phyloP scores from a whole-genome alignment of 2,329 filamentous ascomycete species.

The Emergomyces pasteurianus region DNA sequence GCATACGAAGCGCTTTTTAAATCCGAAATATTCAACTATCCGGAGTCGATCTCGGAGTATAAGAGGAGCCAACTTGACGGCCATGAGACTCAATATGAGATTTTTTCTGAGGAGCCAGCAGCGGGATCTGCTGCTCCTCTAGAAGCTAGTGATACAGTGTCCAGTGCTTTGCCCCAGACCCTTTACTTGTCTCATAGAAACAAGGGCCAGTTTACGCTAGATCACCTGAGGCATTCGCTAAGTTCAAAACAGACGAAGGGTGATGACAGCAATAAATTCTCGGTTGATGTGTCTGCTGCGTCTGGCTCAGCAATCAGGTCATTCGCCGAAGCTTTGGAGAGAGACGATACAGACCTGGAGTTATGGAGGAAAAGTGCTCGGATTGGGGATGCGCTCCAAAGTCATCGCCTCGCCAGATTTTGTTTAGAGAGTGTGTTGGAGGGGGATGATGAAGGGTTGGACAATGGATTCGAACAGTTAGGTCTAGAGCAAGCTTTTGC shows the following conservation, averaged over 20 bases:
- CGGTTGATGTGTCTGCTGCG: slow-evolving; percentile 21
- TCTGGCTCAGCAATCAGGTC: slow-evolving; percentile 36
- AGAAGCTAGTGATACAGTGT: slow-evolving; percentile 58
- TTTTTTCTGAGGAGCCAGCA: slow-evolving; percentile 19
- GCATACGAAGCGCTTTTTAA: slow-evolving; percentile 79
- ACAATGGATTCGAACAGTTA: slow-evolving; percentile 43
- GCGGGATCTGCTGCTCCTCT: slow-evolving; percentile 35
- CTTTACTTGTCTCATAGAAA: slow-evolving; percentile 94
- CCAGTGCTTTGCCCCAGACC: slow-evolving; percentile 74
- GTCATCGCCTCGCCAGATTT: slow-evolving; percentile 47
- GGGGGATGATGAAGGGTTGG: slow-evolving; percentile 46
- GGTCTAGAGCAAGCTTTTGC: slow-evolving; percentile 46
- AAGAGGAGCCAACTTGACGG: slow-evolving; percentile 48
- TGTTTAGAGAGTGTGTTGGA: slow-evolving; percentile 53
- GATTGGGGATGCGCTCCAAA: slow-evolving; percentile 45
- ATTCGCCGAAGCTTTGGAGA: slow-evolving; percentile 51
- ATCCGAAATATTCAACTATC: slow-evolving; percentile 88
- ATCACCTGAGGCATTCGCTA: slow-evolving; percentile 49
- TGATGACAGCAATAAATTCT: slow-evolving; percentile 12
- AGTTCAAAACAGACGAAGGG: slow-evolving; percentile 7
- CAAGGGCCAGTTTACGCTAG: slow-evolving; percentile 81
- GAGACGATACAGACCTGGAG: slow-evolving; percentile 53
- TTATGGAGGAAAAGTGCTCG: slow-evolving; percentile 51
- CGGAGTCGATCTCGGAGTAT: slow-evolving; percentile 76
- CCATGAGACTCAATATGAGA: slow-evolving; percentile 35